These are phyloP conservation scores for Fusarium compactum DNA, from an alignment of 2,329 filamentous ascomycete genomes.

Conservation along the genomic window DNA sequence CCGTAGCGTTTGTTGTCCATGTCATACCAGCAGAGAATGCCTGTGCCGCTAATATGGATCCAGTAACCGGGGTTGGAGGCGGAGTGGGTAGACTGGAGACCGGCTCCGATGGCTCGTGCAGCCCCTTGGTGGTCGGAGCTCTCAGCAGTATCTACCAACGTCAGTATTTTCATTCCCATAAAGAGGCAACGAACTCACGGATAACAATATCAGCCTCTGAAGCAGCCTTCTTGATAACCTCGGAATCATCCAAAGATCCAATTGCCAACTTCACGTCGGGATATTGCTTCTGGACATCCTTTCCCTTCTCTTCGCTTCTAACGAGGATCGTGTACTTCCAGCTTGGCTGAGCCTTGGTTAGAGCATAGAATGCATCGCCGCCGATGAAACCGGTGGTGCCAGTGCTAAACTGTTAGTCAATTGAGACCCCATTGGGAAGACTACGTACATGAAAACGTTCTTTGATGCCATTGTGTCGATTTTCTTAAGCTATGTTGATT, in stretches of 20 bases:
- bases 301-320: conserved; percentile 53
- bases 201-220: conserved; percentile 53
- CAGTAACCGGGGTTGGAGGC: conserved; percentile 59
- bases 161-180: rapidly evolving
- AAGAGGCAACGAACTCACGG: conserved; percentile 37
- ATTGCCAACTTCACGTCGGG: conserved; percentile 47
- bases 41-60: conserved; percentile 68
- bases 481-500: rapidly evolving
- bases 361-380: conserved; percentile 18
- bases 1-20: conserved; percentile 58
- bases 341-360: conserved; percentile 52
- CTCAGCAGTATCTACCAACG: conserved; percentile 53
- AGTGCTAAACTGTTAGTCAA: conserved; percentile 2
- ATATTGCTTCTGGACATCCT: conserved; percentile 48
- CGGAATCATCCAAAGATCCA: conserved; percentile 51
- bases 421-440: rapidly evolving
- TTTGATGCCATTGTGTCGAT: conserved; percentile 6
- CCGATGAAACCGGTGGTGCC: conserved; percentile 26
- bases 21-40: conserved; percentile 65
- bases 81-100: conserved; percentile 59
- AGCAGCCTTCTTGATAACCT: conserved; percentile 48
- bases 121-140: conserved; percentile 60
- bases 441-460: conserved; percentile 10
- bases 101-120: conserved; percentile 59
- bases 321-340: conserved; percentile 58